These are phyloP conservation scores for Simplicillium sp. DNA, from an alignment of 2,329 filamentous ascomycete species.

Conservation along the genomic window DNA sequence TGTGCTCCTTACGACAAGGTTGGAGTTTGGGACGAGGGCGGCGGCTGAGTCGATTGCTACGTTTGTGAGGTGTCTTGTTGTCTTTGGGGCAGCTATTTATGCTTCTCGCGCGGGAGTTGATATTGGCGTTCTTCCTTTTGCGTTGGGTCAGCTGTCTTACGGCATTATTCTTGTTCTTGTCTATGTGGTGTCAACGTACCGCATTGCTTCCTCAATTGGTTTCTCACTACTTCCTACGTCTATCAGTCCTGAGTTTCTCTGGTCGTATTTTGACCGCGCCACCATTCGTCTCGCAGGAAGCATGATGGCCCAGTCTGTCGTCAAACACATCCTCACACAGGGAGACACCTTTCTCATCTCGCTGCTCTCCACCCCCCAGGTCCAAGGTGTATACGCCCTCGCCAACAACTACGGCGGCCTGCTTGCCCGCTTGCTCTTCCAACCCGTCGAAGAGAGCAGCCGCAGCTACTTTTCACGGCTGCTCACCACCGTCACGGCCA, in stretches of 20 bases:
- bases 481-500: slow-evolving; percentile 33
- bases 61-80: slow-evolving; percentile 63
- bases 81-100: slow-evolving; percentile 62
- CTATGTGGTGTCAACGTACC: slow-evolving; percentile 55
- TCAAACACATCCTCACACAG: slow-evolving; percentile 92
- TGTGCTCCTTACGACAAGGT: slow-evolving; percentile 71
- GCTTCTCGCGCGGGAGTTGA: slow-evolving; percentile 40
- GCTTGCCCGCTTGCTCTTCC: slow-evolving; percentile 79
- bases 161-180: slow-evolving; percentile 57
- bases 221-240: slow-evolving; percentile 59
- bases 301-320: slow-evolving; percentile 75
- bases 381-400: slow-evolving; percentile 86
- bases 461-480: slow-evolving; percentile 82
- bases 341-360: slow-evolving; percentile 87
- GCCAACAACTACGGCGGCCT: slow-evolving; percentile 93
- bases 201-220: slow-evolving; percentile 42
- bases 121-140: slow-evolving; percentile 78
- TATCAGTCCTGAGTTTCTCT: slow-evolving; percentile 33
- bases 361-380: slow-evolving; percentile 62
- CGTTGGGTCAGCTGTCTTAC: slow-evolving; percentile 75
- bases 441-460: slow-evolving; percentile 90
- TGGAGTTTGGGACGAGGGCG: slow-evolving; percentile 73
- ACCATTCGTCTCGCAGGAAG: slow-evolving; percentile 68
- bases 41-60: slow-evolving; percentile 77
- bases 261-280: slow-evolving; percentile 56